Evolutionary conservation across 2,329 filamentous ascomycete species (phyloP).

Genomic region (Talaromyces marneffei): DNA sequence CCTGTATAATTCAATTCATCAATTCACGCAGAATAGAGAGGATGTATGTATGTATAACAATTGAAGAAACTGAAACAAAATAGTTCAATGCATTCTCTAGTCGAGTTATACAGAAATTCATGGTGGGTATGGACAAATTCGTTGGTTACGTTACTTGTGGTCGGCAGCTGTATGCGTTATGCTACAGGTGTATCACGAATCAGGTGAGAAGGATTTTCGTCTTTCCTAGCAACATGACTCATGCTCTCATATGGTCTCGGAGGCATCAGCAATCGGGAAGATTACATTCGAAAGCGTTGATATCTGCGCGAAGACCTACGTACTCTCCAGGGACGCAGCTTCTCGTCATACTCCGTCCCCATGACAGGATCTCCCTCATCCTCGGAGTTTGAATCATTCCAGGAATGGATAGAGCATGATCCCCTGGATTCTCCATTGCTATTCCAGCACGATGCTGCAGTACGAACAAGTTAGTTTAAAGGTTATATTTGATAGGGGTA

Average conservation of each 20-base stretch:
- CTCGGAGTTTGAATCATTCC: slow-evolving; percentile 59
- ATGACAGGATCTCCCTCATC: slow-evolving; percentile 60
- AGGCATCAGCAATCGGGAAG: neutral
- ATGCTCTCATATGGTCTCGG: neutral
- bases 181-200: no score
- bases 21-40: neutral
- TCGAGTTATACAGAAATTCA: neutral
- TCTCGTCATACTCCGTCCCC: slow-evolving; percentile 57
- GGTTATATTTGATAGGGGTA: neutral
- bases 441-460: slow-evolving; percentile 74
- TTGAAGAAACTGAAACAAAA: neutral
- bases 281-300: neutral
- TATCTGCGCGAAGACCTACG: neutral
- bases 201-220: neutral
- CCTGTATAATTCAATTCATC: neutral
- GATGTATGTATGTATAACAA: neutral
- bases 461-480: neutral
- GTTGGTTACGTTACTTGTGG: neutral
- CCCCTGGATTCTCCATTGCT: slow-evolving; percentile 67
- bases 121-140: neutral
- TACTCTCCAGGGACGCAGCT: slow-evolving; percentile 39
- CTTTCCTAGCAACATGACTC: neutral
- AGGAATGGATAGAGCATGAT: slow-evolving; percentile 72
- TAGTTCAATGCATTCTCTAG: neutral
- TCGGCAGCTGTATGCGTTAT: neutral